Percentiles rank a stretch among this genome's conserved stretches.
Evolutionary conservation across 805 yeast species (phyloP).

Genomic region (Zygosaccharomyces lentus): DNA sequence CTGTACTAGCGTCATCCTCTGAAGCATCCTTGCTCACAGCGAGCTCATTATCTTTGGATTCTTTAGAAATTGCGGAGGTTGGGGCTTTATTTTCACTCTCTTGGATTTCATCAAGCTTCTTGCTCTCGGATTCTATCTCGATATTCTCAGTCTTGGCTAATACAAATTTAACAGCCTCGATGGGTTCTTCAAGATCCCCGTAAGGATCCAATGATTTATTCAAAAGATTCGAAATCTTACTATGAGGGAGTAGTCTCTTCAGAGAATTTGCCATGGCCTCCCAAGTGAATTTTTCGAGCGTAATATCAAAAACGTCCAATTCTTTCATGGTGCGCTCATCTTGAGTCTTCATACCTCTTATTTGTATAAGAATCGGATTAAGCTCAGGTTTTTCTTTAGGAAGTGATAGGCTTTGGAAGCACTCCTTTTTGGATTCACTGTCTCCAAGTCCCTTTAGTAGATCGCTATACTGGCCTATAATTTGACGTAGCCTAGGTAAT

Average conservation of each 20-base stretch:
- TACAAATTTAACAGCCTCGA: slow-evolving; percentile 42
- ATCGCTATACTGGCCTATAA: slow-evolving; percentile 15
- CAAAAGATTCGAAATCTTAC: slow-evolving; percentile 31
- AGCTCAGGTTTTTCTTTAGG: slow-evolving; percentile 24
- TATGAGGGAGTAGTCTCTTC: slow-evolving; percentile 36
- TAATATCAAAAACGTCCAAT: slow-evolving; percentile 26
- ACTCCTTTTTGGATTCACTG: slow-evolving; percentile 2
- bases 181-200: slow-evolving; percentile 43
- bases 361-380: slow-evolving; percentile 33
- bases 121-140: not conserved
- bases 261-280: slow-evolving; percentile 27
- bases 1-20: slow-evolving; percentile 9
- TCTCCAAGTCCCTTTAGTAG: slow-evolving; percentile 21
- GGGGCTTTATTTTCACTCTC: slow-evolving; percentile 15
- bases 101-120: slow-evolving; percentile 11
- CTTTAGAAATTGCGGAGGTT: not conserved
- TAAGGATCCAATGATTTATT: slow-evolving; percentile 50
- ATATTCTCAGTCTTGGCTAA: slow-evolving; percentile 15
- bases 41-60: slow-evolving; percentile 17
- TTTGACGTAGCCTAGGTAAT: slow-evolving; percentile 29
- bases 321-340: slow-evolving; percentile 39
- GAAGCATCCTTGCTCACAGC: slow-evolving; percentile 17
- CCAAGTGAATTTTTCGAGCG: slow-evolving; percentile 29
- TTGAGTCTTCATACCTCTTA: slow-evolving; percentile 34
- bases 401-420: slow-evolving; percentile 8